Percentiles rank a stretch among this genome's conserved stretches.
Evolutionary conservation across 352 stramenopile species (phyloP).

Genomic region (Peronospora belbahrii): DNA sequence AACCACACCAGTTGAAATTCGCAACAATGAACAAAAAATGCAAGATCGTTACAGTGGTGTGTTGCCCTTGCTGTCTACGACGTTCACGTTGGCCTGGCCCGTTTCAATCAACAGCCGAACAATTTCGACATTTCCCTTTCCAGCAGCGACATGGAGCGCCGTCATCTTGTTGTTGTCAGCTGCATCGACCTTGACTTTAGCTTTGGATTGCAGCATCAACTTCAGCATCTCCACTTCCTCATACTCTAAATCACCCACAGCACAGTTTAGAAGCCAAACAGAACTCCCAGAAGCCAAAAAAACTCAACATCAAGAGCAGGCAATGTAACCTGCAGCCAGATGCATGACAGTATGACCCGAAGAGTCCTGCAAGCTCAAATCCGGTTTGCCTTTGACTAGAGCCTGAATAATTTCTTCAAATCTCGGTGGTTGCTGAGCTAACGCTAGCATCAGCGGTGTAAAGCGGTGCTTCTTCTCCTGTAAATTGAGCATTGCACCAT

Average conservation of each 20-base stretch:
- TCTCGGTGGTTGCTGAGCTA: constrained; percentile 57
- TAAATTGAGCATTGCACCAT: constrained; percentile 59
- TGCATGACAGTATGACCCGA: constrained; percentile 58
- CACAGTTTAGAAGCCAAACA: not conserved
- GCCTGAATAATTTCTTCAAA: constrained; percentile 60
- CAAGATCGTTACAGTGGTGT: constrained; percentile 41
- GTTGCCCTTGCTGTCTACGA: constrained; percentile 59
- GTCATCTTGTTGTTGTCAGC: constrained; percentile 71
- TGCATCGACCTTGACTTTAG: constrained; percentile 59
- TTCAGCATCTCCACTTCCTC: constrained; percentile 51
- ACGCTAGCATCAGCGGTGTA: constrained; percentile 65
- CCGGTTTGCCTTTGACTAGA: constrained; percentile 63
- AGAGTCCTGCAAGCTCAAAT: constrained; percentile 54
- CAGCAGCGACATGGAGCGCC: constrained; percentile 52
- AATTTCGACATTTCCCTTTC: constrained; percentile 55
- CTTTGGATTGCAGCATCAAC: constrained; percentile 48
- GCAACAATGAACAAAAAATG: not conserved
- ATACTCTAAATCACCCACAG: constrained; percentile 34
- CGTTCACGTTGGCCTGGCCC: constrained; percentile 50
- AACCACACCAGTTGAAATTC: not conserved
- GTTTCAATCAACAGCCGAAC: constrained; percentile 52
- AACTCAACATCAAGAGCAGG: not conserved
- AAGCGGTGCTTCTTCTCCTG: constrained; percentile 75
- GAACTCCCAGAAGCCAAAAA: not conserved
- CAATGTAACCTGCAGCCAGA: constrained; percentile 38